Base-by-base conservation (phyloP, 352 stramenopile genomes). In the Pythium phragmiticola region DNA sequence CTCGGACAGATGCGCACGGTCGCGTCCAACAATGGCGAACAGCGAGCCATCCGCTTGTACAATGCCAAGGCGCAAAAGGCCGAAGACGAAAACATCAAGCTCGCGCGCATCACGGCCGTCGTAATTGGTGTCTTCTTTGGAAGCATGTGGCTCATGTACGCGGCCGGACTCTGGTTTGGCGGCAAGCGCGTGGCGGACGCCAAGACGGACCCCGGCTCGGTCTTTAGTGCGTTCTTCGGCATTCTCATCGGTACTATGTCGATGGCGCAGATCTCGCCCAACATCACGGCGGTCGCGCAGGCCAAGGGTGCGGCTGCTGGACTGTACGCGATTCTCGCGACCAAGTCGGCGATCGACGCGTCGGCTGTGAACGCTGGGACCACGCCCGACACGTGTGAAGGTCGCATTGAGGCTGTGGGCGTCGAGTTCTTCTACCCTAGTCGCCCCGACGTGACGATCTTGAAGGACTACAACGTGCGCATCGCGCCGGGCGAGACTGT, bases 361-460 rank as follows among this genome's bases (percentile, higher is more conserved):
- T 60, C 65, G 3, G 54, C 60, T 9, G 17, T 57, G 1, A 46
- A 70, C 21, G 57, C 26, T 12, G 61, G 66, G 16, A 51, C 68
- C 6, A 49, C 65, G 95, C 72, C 73, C 12, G 54, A 55, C 2
- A 52, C 13, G 7, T 78, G 60, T 39, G 26, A 60, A 39, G 80
- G 82, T 2, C 53, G 66, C 36, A 72, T 92, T 9, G 57, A 75
- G 12, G 82, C 80, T 47, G 62, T 67, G 16, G 66, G 84, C 34
- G 62, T 94, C n/a, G 42, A 69, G 14, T 94, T 94, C 57, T 50
- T 68, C 7, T 94, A 94, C 52, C 85, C 85, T 1, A 80, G 53
- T 41, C 77, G 84, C 13, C 79, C 76, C 0, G 61, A 73, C n/a
- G 59, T 62, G 23, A 46, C 52, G 6, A 60, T 72, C 16, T 42